Percentiles rank a stretch among this genome's conserved stretches.
Evolutionary conservation across 805 yeast genomes (phyloP).

Genomic region (Myxozyma nipponensis): DNA sequence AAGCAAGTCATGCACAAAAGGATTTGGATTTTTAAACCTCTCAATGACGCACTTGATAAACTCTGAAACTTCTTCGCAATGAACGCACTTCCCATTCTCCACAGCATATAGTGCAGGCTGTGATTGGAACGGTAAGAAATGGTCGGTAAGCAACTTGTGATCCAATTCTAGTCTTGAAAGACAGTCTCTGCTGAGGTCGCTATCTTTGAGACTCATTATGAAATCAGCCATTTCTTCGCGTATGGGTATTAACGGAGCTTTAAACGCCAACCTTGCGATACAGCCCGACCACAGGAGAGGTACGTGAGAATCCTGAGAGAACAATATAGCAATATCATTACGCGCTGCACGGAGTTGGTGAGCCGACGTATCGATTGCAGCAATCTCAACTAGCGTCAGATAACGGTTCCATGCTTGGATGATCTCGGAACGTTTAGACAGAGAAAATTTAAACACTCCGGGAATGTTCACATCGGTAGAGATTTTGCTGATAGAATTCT

Average conservation of each 20-base stretch:
- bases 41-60: conserved; percentile 17
- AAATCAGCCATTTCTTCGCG: conserved; percentile 17
- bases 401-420: conserved; percentile 65
- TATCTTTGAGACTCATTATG: conserved; percentile 1
- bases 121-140: conserved; percentile 7
- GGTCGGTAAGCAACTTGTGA: conserved; percentile 1
- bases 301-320: conserved; percentile 3
- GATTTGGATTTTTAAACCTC: conserved; percentile 9
- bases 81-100: conserved; percentile 28
- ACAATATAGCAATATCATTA: conserved; percentile 4
- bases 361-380: conserved; percentile 78
- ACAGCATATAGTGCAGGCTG: conserved; percentile 16
- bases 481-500: conserved; percentile 1
- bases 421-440: conserved; percentile 26
- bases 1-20: background rate
- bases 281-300: conserved; percentile 12
- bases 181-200: background rate
- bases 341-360: conserved; percentile 54
- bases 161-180: conserved; percentile 2
- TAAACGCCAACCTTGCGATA: conserved; percentile 11
- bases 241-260: conserved; percentile 14
- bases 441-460: conserved; percentile 5
- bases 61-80: conserved; percentile 31
- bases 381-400: conserved; percentile 70
- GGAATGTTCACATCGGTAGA: conserved; percentile 4